Conservation (phyloP, 306 rosid species). For the Corylus heterophylla region DNA sequence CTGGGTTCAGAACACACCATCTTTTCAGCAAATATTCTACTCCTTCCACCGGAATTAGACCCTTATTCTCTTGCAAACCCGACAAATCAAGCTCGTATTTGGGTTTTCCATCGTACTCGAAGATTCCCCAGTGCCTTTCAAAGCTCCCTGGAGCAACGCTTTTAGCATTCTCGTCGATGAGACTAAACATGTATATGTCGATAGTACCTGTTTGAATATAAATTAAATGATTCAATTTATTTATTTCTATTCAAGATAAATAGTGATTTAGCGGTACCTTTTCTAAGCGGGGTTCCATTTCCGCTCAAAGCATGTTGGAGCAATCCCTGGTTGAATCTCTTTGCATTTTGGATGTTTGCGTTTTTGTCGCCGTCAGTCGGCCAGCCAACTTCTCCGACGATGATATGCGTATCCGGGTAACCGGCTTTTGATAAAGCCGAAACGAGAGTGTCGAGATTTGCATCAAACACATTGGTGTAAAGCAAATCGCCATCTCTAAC, state of each 20-base stretch:
- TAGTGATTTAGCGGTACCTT: conserved; percentile 12
- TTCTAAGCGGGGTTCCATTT: conserved; percentile 70
- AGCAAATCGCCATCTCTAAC: conserved; percentile 56
- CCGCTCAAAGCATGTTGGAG: conserved; percentile 59
- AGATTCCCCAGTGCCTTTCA: conserved; percentile 94
- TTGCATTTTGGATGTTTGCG: conserved; percentile 60
- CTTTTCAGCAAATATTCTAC: conserved; percentile 54
- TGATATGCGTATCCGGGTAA: conserved; percentile 58
- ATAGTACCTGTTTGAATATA: conserved; percentile 7
- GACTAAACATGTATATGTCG: conserved; percentile 66
- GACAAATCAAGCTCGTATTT: conserved; percentile 70
- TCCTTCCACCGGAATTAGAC: conserved; percentile 63
- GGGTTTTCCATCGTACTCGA: conserved; percentile 91
- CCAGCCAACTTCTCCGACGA: conserved; percentile 92
- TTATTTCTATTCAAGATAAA: too few relatives aligned
- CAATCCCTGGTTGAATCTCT: conserved; percentile 73
- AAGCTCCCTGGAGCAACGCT: conserved; percentile 76
- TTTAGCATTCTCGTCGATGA: conserved; percentile 70
- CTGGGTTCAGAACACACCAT: conserved; percentile 71
- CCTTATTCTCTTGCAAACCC: conserved; percentile 40
- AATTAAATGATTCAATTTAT: too few relatives aligned
- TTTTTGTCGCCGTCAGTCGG: conserved; percentile 79
- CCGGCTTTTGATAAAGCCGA: conserved; percentile 69
- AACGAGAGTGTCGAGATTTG: conserved; percentile 72
- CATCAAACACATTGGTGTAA: conserved; percentile 86